Conservation (phyloP, 1,284 basidiomycete species). For the Gomphus bonarii region DNA sequence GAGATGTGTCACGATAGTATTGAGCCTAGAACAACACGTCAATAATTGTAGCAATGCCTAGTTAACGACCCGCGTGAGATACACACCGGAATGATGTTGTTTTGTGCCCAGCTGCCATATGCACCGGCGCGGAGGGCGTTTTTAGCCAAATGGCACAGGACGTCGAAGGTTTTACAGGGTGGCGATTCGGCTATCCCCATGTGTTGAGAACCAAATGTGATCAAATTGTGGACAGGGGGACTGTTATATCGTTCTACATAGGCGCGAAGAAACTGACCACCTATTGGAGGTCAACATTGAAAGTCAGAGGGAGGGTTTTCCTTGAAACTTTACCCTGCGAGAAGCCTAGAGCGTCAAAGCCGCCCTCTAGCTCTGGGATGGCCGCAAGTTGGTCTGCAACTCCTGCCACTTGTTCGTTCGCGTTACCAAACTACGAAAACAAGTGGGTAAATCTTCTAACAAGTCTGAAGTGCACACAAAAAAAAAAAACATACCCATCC, state of each 20-base stretch:
- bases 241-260: conserved; percentile 80
- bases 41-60: neutral
- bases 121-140: conserved; percentile 65
- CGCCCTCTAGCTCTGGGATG: conserved; percentile 59
- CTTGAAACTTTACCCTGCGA: conserved; percentile 64
- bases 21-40: conserved; percentile 53
- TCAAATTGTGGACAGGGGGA: conserved; percentile 73
- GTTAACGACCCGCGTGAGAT: neutral
- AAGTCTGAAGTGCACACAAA: conserved; percentile 19
- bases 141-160: conserved; percentile 70
- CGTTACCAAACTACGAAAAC: conserved; percentile 61
- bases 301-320: neutral
- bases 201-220: conserved; percentile 82
- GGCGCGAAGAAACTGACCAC: conserved; percentile 85
- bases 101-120: conserved; percentile 77
- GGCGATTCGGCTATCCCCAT: conserved; percentile 84
- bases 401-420: conserved; percentile 58
- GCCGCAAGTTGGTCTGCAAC: conserved; percentile 60
- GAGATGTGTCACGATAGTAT: conserved; percentile 84
- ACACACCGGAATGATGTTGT: conserved; percentile 66
- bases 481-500: conserved; percentile 48
- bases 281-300: conserved; percentile 16
- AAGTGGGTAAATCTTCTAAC: conserved; percentile 13
- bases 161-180: conserved; percentile 54
- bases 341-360: conserved; percentile 89